Percentiles rank a stretch among this genome's conserved stretches.
phyloP scores from a whole-genome alignment of 23 red algal species.

The Gracilaria caudata region DNA sequence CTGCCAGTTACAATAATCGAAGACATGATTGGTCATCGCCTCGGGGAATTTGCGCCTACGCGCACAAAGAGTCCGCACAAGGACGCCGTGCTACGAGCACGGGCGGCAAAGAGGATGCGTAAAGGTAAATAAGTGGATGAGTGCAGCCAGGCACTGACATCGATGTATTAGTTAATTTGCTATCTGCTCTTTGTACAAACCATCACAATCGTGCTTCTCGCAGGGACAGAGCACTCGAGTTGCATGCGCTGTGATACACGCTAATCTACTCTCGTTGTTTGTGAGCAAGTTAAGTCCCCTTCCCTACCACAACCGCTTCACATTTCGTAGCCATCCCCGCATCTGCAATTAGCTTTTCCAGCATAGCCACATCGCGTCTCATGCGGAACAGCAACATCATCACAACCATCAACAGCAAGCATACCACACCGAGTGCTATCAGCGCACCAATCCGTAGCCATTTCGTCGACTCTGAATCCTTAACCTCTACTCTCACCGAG shows the following conservation, averaged over 20 bases:
- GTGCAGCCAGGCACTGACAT: neutral
- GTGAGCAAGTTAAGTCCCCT: conserved; percentile 16
- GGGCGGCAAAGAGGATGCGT: conserved; percentile 19
- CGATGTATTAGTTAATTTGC: conserved; percentile 25
- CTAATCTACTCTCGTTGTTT: neutral
- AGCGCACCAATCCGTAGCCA: conserved; percentile 51
- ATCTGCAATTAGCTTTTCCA: conserved; percentile 43
- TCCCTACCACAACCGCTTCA: neutral
- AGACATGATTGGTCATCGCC: conserved; percentile 85
- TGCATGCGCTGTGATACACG: neutral
- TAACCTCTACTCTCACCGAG: conserved; percentile 23
- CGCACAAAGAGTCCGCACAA: conserved; percentile 72
- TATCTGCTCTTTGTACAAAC: conserved; percentile 44
- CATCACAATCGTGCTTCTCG: neutral
- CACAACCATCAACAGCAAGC: conserved; percentile 36
- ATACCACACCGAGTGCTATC: conserved; percentile 16
- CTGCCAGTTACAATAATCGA: conserved; percentile 53
- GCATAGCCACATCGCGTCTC: conserved; percentile 27
- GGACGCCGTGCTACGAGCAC: conserved; percentile 47
- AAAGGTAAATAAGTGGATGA: conserved; percentile 29
- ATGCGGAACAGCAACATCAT: conserved; percentile 51
- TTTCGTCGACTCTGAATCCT: conserved; percentile 42
- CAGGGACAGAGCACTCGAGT: neutral
- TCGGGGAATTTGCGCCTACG: conserved; percentile 79
- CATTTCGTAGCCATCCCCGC: neutral